Percentiles rank a stretch among this genome's conserved stretches.
Conservation (phyloP, 1,139 yeast species). For the Magnusiomyces tetraspermus region DNA sequence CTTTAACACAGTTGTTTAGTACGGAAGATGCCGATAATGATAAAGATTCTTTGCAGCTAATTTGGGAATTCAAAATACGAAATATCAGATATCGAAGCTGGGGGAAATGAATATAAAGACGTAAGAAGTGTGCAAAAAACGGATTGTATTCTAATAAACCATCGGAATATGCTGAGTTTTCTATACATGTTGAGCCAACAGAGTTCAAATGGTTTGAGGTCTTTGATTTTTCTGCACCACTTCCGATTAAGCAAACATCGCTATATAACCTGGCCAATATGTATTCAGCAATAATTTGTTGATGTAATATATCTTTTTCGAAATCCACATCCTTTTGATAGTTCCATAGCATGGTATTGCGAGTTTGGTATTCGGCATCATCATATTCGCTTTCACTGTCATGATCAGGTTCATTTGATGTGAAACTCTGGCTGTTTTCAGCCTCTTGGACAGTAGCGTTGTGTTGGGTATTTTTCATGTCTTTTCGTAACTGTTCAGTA, state of each 20-base stretch:
- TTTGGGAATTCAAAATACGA: conserved; percentile 1
- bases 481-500: conserved; percentile 3
- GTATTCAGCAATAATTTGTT: conserved; percentile 7
- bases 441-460: neutral
- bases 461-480: neutral
- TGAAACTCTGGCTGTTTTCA: neutral
- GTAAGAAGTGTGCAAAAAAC: conserved; percentile 8
- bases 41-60: conserved; percentile 2
- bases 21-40: conserved; percentile 5
- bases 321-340: neutral
- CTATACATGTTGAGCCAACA: neutral
- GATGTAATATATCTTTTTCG: neutral
- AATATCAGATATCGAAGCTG: conserved; percentile 1
- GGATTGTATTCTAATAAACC: neutral
- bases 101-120: conserved; percentile 4
- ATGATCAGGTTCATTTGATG: neutral
- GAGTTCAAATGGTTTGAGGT: neutral
- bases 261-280: conserved; percentile 7
- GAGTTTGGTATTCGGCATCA: neutral
- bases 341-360: neutral
- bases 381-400: neutral
- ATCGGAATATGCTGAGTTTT: neutral
- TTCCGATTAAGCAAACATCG: neutral
- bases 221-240: neutral
- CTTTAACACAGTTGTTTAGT: conserved; percentile 3